These are phyloP conservation scores for Ustilago bromivora DNA, from an alignment of 1,284 basidiomycete genomes.

Conservation along the genomic window DNA sequence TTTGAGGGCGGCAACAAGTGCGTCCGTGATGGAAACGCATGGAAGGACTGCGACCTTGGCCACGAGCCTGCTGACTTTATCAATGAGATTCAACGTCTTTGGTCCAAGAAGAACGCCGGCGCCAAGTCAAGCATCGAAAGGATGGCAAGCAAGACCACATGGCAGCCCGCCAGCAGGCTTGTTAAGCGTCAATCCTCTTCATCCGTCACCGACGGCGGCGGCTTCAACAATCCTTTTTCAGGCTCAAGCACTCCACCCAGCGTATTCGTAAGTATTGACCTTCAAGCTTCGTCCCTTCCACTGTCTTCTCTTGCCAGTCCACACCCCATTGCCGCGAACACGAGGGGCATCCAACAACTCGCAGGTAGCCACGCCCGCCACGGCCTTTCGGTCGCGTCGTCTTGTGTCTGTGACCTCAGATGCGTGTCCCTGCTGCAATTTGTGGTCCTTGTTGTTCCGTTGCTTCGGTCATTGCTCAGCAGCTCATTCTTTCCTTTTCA, in stretches of 20 bases:
- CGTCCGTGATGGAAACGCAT: conserved; percentile 52
- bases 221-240: conserved; percentile 23
- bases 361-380: neutral
- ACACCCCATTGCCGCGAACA: neutral
- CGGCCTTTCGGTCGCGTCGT: neutral
- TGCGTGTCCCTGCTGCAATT: neutral
- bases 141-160: conserved; percentile 4
- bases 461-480: neutral
- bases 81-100: conserved; percentile 55
- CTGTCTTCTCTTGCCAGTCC: neutral
- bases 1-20: conserved; percentile 55
- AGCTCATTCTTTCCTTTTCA: conserved; percentile 23
- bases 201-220: conserved; percentile 10
- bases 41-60: conserved; percentile 60
- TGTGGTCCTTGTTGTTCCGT: neutral
- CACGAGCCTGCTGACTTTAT: conserved; percentile 55
- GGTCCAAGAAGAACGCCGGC: conserved; percentile 31
- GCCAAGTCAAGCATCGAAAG: neutral
- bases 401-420: neutral
- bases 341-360: neutral
- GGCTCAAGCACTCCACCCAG: conserved; percentile 54
- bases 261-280: conserved; percentile 58
- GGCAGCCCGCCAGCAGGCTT: conserved; percentile 13
- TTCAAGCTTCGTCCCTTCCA: neutral
- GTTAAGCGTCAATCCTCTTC: conserved; percentile 37